Base-by-base conservation (phyloP, 208 protist genomes). In the Crithidia fasciculata region DNA sequence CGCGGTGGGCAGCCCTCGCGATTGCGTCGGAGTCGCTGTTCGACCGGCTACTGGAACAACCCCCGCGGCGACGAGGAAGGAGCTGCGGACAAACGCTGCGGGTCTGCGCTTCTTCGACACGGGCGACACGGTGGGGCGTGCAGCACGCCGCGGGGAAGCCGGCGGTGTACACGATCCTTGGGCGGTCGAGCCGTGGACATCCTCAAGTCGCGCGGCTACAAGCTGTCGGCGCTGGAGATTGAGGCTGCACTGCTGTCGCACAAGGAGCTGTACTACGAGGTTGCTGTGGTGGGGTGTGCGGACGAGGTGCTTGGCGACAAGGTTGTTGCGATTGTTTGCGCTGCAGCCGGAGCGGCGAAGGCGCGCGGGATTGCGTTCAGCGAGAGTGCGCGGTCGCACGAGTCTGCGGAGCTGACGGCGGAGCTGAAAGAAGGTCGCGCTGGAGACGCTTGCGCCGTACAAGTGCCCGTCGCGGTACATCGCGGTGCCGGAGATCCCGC, bases 181-280 rank as follows among this genome's bases (percentile, higher is more conserved):
- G 97, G 19, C 84, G 96, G 19, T 79, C 86, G 49, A 95, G 83
- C 71, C n/a, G 86, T 97, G 9, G 97, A 98, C 75, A 98, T 99
- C 72, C 89, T 99, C 65, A 98, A 98, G 77, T 88, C 53, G 13
- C 83, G 86, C 58, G 97, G 96, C 6, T 98, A 97, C 84, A 99
- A 99, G 85, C 86, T 99, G 10, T 96, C 89, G 8, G 94, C 95
- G 57, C 84, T 98, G 39, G 95, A 98, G 80, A 97, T 98, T 67
- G 95, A 98, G 81, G 90, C 92, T 2, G 84, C 80, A 15, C 78
- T 97, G 60, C 77, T 97, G 19, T 78, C 75, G 37, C 82, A 79
- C 62, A 88, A 80, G 62, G 86, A 93, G 41, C 72, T 93, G 53
- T 89, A 96, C 54, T 87, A 88, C 70, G 90, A 97, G 73, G 54